Evolutionary conservation across 2,329 filamentous ascomycete genomes (phyloP), one percentile per base, ranked within the genome.

Genomic region (Chaetomium strumarium): DNA sequence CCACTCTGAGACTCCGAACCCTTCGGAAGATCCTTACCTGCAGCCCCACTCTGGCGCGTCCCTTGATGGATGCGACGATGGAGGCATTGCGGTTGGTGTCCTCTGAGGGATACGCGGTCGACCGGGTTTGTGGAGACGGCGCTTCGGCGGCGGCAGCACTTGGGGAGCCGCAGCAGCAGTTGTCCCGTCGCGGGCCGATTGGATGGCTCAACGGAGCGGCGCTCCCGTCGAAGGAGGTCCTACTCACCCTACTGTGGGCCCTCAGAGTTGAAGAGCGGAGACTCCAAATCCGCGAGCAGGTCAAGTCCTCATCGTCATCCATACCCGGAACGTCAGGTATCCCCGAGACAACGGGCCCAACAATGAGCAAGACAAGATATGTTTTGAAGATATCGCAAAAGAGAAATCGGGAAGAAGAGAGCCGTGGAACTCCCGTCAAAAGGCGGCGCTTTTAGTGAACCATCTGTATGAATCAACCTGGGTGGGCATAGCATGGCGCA

Each of bases 41-140:
- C 83, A 85, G 81, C 82, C 82, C 81, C 78, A 77, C 73, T 70
- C 76, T 85, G 83, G 83, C 83, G 83, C 83, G 83, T 85, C 83
- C 83, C 66, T 74, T 85, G 65, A 73, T 71, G 81, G 81, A 85
- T 85, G 83, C 83, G 83, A 86, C 83, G 80, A 77, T 84, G 80
- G 79, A 69, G 77, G 80, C 78, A 75, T 80, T 86, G 83, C 83
- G 82, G 83, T 84, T 80, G 76, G 79, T 78, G 69, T 81, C 79
- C 57, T 63, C 64, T 82, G 73, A 83, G 70, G 71, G 75, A 72
- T 64, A 67, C 64, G 71, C 76, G 61, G 68, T 60, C 55, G 51
- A 72, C 63, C 72, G 66, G 69, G 73, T 72, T 70, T 71, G 65
- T 62, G 67, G 64, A 61, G 72, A 63, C 44, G 63, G 65, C 57